Conservation (phyloP, 2,329 filamentous ascomycete species). For the Thelonectria rubi region DNA sequence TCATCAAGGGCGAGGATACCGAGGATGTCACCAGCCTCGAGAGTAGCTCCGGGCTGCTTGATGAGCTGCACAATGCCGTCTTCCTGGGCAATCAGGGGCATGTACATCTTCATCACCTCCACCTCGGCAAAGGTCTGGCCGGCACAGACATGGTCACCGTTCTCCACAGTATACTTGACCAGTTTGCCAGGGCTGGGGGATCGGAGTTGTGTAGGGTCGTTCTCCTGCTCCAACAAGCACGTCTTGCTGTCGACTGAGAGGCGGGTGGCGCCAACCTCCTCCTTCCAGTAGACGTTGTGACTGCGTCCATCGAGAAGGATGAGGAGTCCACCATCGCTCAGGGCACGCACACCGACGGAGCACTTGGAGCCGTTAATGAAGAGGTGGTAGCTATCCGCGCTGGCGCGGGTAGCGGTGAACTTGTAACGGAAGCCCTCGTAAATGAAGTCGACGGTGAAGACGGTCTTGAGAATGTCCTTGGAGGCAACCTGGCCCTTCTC, state of each 20-base stretch:
- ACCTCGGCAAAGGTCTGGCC: slow-evolving; percentile 96
- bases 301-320: slow-evolving; percentile 90
- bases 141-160: slow-evolving; percentile 90
- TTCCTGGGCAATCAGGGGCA: slow-evolving; percentile 94
- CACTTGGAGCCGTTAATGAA: slow-evolving; percentile 99
- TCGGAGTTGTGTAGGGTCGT: slow-evolving; percentile 95
- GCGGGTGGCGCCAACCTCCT: slow-evolving; percentile 94
- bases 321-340: slow-evolving; percentile 93
- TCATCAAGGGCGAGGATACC: slow-evolving; percentile 96
- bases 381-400: slow-evolving; percentile 91
- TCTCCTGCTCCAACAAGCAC: slow-evolving; percentile 96
- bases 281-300: slow-evolving; percentile 99
- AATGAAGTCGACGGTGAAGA: slow-evolving; percentile 98
- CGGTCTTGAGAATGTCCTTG: slow-evolving; percentile 96
- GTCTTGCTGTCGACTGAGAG: slow-evolving; percentile 98
- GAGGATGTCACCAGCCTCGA: slow-evolving; percentile 98
- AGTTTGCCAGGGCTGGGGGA: slow-evolving; percentile 96
- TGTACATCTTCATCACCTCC: slow-evolving; percentile 99
- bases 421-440: slow-evolving; percentile 97
- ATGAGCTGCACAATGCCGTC: slow-evolving; percentile 97
- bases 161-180: slow-evolving; percentile 97
- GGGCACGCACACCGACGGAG: slow-evolving; percentile 87
- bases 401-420: slow-evolving; percentile 95
- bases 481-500: slow-evolving; percentile 98
- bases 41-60: slow-evolving; percentile 97